A percentile compares a stretch with the other conserved stretches of the same genome.
Conservation (phyloP, 1,284 basidiomycete species). For the Tilletia setariae region DNA sequence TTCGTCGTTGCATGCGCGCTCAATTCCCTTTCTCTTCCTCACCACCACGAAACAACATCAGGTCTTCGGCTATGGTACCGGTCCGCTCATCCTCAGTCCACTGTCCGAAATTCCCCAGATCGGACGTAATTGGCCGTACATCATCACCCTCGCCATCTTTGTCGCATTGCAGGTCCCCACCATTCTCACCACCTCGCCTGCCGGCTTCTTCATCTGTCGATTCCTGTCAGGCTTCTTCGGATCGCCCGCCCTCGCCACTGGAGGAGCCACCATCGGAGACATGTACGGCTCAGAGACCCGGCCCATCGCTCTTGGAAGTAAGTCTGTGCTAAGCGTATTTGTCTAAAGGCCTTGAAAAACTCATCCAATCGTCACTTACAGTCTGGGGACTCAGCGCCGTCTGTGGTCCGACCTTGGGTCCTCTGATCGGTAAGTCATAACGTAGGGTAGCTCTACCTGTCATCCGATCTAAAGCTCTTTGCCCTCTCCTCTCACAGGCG, state of each 20-base stretch:
- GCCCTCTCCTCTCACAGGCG: neutral
- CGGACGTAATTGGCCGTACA: slow-evolving; percentile 58
- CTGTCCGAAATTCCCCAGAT: slow-evolving; percentile 51
- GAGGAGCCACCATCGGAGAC: slow-evolving; percentile 42
- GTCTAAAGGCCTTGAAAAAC: neutral
- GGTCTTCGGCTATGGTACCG: slow-evolving; percentile 37
- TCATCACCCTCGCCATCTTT: slow-evolving; percentile 42
- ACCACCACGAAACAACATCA: no score
- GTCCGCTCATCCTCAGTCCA: slow-evolving; percentile 49
- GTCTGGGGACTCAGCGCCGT: slow-evolving; percentile 36
- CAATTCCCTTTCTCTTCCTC: no score
- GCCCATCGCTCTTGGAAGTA: slow-evolving; percentile 28
- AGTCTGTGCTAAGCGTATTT: neutral
- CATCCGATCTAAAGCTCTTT: no score
- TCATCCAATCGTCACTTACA: no score
- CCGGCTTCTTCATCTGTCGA: slow-evolving; percentile 36
- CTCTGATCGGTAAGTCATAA: slow-evolving; percentile 28
- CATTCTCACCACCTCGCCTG: slow-evolving; percentile 27
- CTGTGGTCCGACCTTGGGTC: slow-evolving; percentile 36
- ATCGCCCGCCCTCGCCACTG: slow-evolving; percentile 38
- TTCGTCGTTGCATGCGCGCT: no score
- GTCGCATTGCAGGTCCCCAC: slow-evolving; percentile 35
- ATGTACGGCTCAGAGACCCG: slow-evolving; percentile 23
- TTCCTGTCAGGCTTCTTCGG: slow-evolving; percentile 43
- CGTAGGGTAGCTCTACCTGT: no score